Conservation (phyloP, 2,329 filamentous ascomycete species). For the Aspergillus pseudoglaucus region DNA sequence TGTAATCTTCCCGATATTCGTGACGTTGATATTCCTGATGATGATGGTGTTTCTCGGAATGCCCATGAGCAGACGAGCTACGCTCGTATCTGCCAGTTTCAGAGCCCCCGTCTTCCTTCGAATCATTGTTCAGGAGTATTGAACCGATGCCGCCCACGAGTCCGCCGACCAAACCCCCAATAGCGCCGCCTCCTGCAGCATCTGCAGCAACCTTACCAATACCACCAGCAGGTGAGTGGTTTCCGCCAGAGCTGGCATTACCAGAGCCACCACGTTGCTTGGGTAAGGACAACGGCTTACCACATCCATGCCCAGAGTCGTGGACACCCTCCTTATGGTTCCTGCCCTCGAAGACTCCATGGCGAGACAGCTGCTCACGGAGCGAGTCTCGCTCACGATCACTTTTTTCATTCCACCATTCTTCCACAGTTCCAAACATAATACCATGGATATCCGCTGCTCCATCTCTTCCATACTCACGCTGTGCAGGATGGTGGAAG, state of each 20-base stretch:
- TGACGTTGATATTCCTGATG: not conserved
- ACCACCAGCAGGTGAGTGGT: constrained; percentile 18
- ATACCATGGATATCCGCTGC: constrained; percentile 63
- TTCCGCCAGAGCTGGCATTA: constrained; percentile 13
- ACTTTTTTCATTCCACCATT: constrained; percentile 72
- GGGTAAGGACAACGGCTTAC: constrained; percentile 70
- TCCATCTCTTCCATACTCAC: constrained; percentile 62
- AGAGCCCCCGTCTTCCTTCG: not conserved
- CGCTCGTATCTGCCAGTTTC: constrained; percentile 5
- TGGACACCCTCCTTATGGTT: constrained; percentile 84
- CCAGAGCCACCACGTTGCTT: constrained; percentile 40
- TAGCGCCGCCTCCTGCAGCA: constrained; percentile 56
- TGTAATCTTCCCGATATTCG: not conserved
- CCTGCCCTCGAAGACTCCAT: constrained; percentile 67
- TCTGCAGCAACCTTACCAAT: constrained; percentile 51
- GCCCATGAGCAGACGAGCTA: constrained; percentile 1
- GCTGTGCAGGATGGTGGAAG: constrained; percentile 81
- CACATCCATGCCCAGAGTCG: constrained; percentile 79
- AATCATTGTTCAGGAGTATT: constrained; percentile 54
- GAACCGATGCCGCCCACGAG: constrained; percentile 54
- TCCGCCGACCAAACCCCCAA: constrained; percentile 65
- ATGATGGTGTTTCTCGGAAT: not conserved
- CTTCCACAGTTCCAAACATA: constrained; percentile 73
- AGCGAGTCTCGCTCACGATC: constrained; percentile 60
- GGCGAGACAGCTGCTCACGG: constrained; percentile 66